Evolutionary conservation across 805 yeast species (phyloP).

Genomic region (Metschnikowia vanudenii): DNA sequence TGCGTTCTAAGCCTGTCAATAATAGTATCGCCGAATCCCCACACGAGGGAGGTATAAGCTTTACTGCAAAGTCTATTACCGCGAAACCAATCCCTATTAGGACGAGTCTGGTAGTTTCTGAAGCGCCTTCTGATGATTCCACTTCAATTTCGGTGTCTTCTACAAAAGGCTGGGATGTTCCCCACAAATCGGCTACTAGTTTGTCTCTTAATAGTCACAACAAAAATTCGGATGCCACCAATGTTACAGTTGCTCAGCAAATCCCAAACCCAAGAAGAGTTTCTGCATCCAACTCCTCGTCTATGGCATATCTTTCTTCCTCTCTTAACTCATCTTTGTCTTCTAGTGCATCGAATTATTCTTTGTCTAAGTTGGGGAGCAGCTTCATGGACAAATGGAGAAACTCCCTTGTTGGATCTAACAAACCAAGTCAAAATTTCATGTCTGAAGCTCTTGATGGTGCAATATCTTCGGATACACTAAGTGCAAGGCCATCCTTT

Average conservation of each 20-base stretch:
- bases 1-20: neutral
- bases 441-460: conserved; percentile 11
- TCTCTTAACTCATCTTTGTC: conserved; percentile 40
- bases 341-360: conserved; percentile 38
- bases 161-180: conserved; percentile 49
- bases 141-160: conserved; percentile 27
- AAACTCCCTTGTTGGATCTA: conserved; percentile 26
- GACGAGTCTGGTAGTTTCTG: conserved; percentile 3
- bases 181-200: conserved; percentile 34
- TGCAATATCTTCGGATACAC: conserved; percentile 7
- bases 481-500: conserved; percentile 8
- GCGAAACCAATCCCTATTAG: conserved; percentile 17
- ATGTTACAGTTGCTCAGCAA: conserved; percentile 24
- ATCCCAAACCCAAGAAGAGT: conserved; percentile 12
- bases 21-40: neutral
- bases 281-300: conserved; percentile 39
- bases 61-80: conserved; percentile 4
- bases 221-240: conserved; percentile 19
- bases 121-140: conserved; percentile 13
- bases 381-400: conserved; percentile 48
- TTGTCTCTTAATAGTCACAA: conserved; percentile 21
- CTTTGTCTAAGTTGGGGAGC: conserved; percentile 40
- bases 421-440: conserved; percentile 4
- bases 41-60: conserved; percentile 5
- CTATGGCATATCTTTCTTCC: conserved; percentile 41